Evolutionary conservation across 345 rosid species (phyloP), one percentile per base, ranked within the genome.

Genomic region (Salix koriyanagi): DNA sequence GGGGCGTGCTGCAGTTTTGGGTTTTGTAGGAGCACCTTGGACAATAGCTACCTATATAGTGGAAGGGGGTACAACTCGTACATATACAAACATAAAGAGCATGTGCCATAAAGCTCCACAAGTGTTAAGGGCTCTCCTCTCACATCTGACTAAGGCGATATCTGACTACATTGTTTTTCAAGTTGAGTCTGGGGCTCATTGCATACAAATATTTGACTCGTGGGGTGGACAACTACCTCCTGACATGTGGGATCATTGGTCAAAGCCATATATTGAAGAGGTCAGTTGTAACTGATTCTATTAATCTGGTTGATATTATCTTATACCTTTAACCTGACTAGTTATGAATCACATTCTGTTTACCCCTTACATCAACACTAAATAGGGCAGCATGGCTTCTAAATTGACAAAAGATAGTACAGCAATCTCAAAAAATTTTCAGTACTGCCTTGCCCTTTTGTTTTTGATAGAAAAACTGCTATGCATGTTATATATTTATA

Each of bases 221-320:
- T 94, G 98, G 97, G 98, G 97, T 79, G 97, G 98, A n/a, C 98
- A 92, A 74, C 86, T 94, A 48, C 91, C 97, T 25, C 98, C 97
- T 4, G 81, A 87, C 39, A 87, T 94, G 93, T 92, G 98, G 98
- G 95, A 92, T 60, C 60, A 70, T 13, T 94, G 98, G 98, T 92
- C 97, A 21, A 91, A 89, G 83, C 97, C 97, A 34, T 90, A 90
- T 79, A 92, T 94, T 70, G 83, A 84, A 79, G 91, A 94, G 96
- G 97, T 91, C 81, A 77, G 26, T 79, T 75, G 36, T 21, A 72
- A 37, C 50, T 44, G 44, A 44, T 26, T 77, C 21, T 58, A 7
- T 30, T 42, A 13, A 52, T 48, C 6, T 52, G 4, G 14, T 28
- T 15, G n/a, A 37, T 2, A 46, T 36, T 42, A 26, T 16, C 1